These are phyloP conservation scores for Gracilaria domingensis DNA, from an alignment of 23 red algal species.

Conservation along the genomic window DNA sequence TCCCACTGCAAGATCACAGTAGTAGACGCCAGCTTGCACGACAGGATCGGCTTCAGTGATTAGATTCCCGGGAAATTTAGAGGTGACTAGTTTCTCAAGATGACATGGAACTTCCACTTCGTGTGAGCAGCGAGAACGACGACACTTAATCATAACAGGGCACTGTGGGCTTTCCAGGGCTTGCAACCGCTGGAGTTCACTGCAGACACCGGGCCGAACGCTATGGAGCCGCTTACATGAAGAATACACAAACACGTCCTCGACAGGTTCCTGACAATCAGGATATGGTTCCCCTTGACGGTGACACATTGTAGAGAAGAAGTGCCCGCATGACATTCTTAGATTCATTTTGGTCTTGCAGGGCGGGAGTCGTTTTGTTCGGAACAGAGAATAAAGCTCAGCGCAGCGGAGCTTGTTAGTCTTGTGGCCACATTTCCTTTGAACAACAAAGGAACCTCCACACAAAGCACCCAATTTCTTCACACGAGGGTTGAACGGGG, in stretches of 20 bases:
- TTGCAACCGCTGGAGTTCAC: slow-evolving; percentile 19
- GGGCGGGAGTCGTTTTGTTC: slow-evolving; percentile 18
- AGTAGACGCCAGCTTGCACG: slow-evolving; percentile 29
- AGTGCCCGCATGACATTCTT: slow-evolving; percentile 54
- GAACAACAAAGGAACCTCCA: slow-evolving; percentile 9
- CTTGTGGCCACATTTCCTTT: slow-evolving; percentile 51
- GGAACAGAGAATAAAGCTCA: slow-evolving; percentile 30
- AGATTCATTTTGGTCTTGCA: slow-evolving; percentile 26
- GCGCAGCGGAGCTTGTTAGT: slow-evolving; percentile 7
- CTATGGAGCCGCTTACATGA: slow-evolving; percentile 21
- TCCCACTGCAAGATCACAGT: slow-evolving; percentile 27
- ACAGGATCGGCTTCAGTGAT: background rate
- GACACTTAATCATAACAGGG: background rate
- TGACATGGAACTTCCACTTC: slow-evolving; percentile 58
- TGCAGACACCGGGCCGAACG: slow-evolving; percentile 32
- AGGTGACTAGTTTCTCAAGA: slow-evolving; percentile 10
- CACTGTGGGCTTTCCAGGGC: slow-evolving; percentile 23
- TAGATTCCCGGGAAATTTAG: slow-evolving; percentile 6
- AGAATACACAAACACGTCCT: slow-evolving; percentile 43
- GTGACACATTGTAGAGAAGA: slow-evolving; percentile 29
- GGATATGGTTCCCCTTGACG: slow-evolving; percentile 13
- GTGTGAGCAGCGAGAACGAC: slow-evolving; percentile 52
- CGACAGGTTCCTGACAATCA: slow-evolving; percentile 36
- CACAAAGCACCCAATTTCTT: slow-evolving; percentile 44
- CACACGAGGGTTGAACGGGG: background rate